Percentiles rank a stretch among this genome's conserved stretches.
phyloP scores from a whole-genome alignment of 371 early-diverging fungal species.

The Saksenaea vasiformis region DNA sequence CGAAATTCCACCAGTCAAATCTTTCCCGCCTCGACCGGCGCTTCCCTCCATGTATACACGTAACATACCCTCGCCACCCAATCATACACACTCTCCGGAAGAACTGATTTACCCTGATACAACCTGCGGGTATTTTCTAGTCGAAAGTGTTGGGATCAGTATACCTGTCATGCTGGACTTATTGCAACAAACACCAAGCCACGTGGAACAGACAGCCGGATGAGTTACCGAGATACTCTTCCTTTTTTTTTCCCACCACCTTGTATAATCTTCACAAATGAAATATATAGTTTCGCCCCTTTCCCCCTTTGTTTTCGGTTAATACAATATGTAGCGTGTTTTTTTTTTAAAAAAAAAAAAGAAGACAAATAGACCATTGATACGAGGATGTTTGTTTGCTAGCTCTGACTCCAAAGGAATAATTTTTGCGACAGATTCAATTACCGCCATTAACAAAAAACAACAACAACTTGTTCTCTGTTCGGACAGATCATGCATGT shows the following conservation, averaged over 20 bases:
- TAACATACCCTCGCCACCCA: constrained; percentile 1
- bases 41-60: constrained; percentile 14
- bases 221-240: neutral
- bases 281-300: too few relatives aligned
- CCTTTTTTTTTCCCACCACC: neutral
- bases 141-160: constrained; percentile 17
- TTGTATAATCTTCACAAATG: neutral
- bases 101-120: constrained; percentile 9
- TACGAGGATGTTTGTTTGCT: too few relatives aligned
- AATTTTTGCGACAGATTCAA: too few relatives aligned
- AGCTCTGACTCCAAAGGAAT: constrained; percentile 1
- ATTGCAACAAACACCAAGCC: constrained; percentile 5
- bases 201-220: neutral
- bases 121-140: constrained; percentile 23
- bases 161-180: constrained; percentile 18
- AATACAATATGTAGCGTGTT: too few relatives aligned
- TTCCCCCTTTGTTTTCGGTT: neutral
- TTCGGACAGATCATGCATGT: too few relatives aligned
- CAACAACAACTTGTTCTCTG: too few relatives aligned
- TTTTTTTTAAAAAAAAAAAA: too few relatives aligned
- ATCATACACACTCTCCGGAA: constrained; percentile 2
- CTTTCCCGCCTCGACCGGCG: constrained; percentile 10
- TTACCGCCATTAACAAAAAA: too few relatives aligned
- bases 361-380: too few relatives aligned
- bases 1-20: neutral